A percentile compares a stretch with the other conserved stretches of the same genome.
These are phyloP conservation scores for Globisporangium echinulatum DNA, from an alignment of 352 stramenopile species.

Conservation along the genomic window DNA sequence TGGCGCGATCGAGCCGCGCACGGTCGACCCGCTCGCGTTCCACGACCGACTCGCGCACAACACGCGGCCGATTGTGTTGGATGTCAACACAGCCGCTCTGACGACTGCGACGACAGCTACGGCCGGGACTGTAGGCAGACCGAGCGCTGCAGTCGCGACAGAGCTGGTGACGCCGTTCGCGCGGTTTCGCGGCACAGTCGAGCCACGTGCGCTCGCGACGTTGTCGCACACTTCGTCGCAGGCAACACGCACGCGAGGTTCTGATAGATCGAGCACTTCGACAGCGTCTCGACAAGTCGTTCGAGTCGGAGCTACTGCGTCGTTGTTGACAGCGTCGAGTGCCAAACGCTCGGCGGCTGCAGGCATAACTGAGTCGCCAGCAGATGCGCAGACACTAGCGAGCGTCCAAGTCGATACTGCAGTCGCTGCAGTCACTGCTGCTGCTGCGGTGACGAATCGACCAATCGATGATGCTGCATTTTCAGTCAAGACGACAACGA, in stretches of 20 bases:
- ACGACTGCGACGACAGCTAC: no score
- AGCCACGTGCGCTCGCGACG: background rate
- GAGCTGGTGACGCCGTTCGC: slow-evolving; percentile 26
- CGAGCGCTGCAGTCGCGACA: background rate
- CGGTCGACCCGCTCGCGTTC: slow-evolving; percentile 12
- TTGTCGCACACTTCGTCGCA: no score
- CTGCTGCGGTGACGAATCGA: no score
- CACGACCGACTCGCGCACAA: slow-evolving; percentile 25
- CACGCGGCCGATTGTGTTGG: slow-evolving; percentile 25
- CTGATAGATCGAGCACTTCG: background rate
- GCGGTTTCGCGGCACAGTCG: slow-evolving; percentile 23
- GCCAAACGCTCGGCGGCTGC: no score
- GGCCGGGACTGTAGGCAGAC: background rate
- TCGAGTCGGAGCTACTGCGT: no score
- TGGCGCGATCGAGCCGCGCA: slow-evolving; percentile 25
- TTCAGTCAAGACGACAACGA: background rate
- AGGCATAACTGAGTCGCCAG: no score
- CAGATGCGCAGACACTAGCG: no score
- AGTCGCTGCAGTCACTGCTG: no score
- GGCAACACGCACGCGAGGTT: background rate
- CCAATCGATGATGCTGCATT: background rate
- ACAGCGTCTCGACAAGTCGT: no score
- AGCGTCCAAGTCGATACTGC: no score
- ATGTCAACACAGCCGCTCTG: background rate
- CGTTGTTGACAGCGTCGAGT: no score